Conservation (phyloP, 1,139 yeast species). For the Blastobotrys proliferans region DNA sequence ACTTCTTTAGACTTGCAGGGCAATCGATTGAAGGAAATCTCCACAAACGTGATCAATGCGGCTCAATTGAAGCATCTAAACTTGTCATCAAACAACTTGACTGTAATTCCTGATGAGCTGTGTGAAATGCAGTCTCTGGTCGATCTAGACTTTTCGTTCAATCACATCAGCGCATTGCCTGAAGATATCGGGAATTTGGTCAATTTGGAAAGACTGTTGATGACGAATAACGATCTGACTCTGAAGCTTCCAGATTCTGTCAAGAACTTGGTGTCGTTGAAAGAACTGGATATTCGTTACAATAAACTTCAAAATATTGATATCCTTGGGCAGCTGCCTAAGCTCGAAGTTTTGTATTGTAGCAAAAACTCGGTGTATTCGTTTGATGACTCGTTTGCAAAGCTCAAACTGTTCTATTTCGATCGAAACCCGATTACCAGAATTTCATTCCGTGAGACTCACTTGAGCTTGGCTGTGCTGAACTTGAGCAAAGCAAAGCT, state of each 20-base stretch:
- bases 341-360: conserved; percentile 67
- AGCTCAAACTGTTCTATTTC: conserved; percentile 40
- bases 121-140: conserved; percentile 55
- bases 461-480: conserved; percentile 62
- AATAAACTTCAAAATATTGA: conserved; percentile 66
- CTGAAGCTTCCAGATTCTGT: conserved; percentile 54
- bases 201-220: conserved; percentile 61
- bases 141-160: conserved; percentile 79
- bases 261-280: conserved; percentile 50
- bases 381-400: conserved; percentile 47
- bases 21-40: conserved; percentile 66
- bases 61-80: conserved; percentile 58
- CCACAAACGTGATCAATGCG: conserved; percentile 56
- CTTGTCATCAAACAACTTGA: conserved; percentile 76
- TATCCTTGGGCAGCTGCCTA: conserved; percentile 58
- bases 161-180: conserved; percentile 61
- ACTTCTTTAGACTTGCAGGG: conserved; percentile 48
- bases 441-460: conserved; percentile 55
- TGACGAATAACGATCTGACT: conserved; percentile 70
- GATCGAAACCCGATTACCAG: conserved; percentile 82
- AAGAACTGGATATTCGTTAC: conserved; percentile 73
- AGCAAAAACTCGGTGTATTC: conserved; percentile 75
- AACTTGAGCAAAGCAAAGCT: conserved; percentile 81
- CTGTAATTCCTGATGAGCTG: conserved; percentile 64
- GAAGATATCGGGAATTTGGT: conserved; percentile 55